Conservation (phyloP, 345 rosid genomes). For the Populus davidiana region DNA sequence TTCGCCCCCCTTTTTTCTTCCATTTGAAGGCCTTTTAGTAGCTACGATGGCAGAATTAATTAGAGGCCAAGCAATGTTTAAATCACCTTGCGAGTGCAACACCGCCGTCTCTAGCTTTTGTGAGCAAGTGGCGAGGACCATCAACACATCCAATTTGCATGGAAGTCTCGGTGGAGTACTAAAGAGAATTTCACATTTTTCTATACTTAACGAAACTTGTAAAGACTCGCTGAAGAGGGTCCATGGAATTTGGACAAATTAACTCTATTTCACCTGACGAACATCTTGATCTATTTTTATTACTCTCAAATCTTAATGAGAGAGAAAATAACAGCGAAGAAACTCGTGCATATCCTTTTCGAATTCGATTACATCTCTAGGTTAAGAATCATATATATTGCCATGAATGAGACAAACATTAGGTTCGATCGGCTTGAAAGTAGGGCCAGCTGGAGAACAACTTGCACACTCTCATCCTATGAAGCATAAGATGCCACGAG, state of each 20-base stretch:
- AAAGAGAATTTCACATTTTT: background rate
- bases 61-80: constrained; percentile 7
- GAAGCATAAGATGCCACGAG: background rate
- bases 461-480: background rate
- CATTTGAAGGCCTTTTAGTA: background rate
- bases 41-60: background rate
- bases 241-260: background rate
- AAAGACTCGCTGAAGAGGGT: background rate
- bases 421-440: background rate
- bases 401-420: background rate
- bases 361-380: background rate
- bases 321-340: background rate
- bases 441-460: constrained; percentile 4
- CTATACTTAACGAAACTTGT: background rate
- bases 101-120: constrained; percentile 7
- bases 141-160: constrained; percentile 13
- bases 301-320: background rate
- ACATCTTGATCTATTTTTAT: background rate
- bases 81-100: constrained; percentile 5
- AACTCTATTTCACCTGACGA: background rate
- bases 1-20: background rate
- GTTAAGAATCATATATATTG: background rate
- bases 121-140: constrained; percentile 12
- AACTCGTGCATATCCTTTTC: background rate
- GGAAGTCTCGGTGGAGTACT: background rate